Conservation (phyloP, 2,329 filamentous ascomycete genomes). For the Pseudohalonectria lignicola region DNA sequence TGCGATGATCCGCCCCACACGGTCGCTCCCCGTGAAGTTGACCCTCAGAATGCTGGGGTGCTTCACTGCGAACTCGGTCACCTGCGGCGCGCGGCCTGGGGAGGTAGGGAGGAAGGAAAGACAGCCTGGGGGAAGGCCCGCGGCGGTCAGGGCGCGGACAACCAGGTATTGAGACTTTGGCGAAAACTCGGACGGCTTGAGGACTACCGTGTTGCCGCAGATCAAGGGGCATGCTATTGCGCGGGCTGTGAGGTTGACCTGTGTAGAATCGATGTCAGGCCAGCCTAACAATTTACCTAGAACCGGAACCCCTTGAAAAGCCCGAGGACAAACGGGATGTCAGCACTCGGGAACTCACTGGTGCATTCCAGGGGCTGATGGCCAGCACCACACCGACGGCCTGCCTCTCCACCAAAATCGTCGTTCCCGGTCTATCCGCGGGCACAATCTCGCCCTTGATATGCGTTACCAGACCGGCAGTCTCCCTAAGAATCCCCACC, state of each 20-base stretch:
- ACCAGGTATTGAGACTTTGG: constrained; percentile 47
- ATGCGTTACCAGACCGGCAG: constrained; percentile 24
- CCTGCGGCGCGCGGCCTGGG: constrained; percentile 28
- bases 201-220: constrained; percentile 47
- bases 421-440: constrained; percentile 31
- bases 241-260: constrained; percentile 15
- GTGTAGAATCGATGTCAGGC: no score
- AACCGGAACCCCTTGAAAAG: no score
- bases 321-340: no score
- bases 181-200: constrained; percentile 51
- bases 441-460: constrained; percentile 24
- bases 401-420: constrained; percentile 52
- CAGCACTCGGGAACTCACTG: no score
- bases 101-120: constrained; percentile 53
- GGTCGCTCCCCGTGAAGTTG: constrained; percentile 60
- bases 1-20: constrained; percentile 53
- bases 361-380: constrained; percentile 56
- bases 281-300: no score
- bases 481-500: constrained; percentile 24
- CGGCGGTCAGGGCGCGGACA: constrained; percentile 45
- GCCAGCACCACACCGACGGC: constrained; percentile 58
- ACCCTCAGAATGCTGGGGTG: constrained; percentile 52
- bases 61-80: constrained; percentile 51
- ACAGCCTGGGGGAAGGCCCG: constrained; percentile 54
- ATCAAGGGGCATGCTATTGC: constrained; percentile 38